A percentile compares a stretch with the other conserved stretches of the same genome.
These are phyloP conservation scores for Podaxis sp. DNA, from an alignment of 768 basidiomycete species.

Conservation along the genomic window DNA sequence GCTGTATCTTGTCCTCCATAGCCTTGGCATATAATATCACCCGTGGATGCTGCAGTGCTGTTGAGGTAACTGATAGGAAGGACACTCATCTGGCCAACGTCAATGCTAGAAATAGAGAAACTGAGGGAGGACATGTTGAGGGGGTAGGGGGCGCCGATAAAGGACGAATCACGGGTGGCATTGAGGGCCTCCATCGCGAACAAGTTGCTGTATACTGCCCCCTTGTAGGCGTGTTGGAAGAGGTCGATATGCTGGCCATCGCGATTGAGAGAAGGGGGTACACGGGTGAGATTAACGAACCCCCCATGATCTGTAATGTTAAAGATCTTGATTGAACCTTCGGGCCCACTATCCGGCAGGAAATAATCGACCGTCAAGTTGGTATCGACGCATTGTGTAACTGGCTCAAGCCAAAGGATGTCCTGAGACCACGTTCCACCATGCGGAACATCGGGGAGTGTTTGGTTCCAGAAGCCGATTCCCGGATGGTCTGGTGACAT, in stretches of 20 bases:
- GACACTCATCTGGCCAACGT: background rate
- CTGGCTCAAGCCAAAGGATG: constrained; percentile 25
- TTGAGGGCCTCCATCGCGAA: constrained; percentile 18
- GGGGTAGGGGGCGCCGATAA: constrained; percentile 17
- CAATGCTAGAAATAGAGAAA: background rate
- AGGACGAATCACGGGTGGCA: constrained; percentile 18
- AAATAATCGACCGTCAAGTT: constrained; percentile 20
- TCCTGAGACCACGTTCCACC: constrained; percentile 24
- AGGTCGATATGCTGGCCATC: background rate
- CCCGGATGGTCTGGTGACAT: constrained; percentile 19
- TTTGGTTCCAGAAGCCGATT: constrained; percentile 13
- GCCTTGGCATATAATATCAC: constrained; percentile 17
- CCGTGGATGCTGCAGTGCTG: background rate
- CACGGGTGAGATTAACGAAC: background rate
- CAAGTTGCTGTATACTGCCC: constrained; percentile 22
- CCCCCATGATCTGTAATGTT: background rate
- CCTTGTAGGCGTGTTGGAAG: constrained; percentile 23
- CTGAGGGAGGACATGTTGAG: background rate
- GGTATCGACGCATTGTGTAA: constrained; percentile 23
- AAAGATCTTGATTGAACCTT: background rate
- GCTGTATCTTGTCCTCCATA: constrained; percentile 21
- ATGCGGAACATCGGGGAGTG: background rate
- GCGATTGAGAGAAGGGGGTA: background rate
- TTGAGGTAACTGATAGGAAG: constrained; percentile 11
- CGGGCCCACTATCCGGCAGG: background rate